A percentile compares a stretch with the other conserved stretches of the same genome.
Conservation (phyloP, 176 grass and related monocot species). For the Puccinellia tenuiflora region DNA sequence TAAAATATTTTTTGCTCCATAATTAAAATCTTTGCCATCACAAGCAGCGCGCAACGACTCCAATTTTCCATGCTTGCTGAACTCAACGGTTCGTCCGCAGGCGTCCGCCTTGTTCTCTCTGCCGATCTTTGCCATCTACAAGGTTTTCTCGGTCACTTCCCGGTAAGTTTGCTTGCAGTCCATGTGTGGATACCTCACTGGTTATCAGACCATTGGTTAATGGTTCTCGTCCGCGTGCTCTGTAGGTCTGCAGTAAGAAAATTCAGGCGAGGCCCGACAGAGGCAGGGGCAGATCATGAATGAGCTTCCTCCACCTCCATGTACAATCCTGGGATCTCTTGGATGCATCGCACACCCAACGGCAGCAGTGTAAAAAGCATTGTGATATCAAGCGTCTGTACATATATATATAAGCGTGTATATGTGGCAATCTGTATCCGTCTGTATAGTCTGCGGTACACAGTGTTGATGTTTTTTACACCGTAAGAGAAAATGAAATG, state of each 20-base stretch:
- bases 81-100: background rate
- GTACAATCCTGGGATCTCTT: background rate
- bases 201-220: background rate
- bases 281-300: background rate
- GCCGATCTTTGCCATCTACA: background rate
- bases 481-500: too few relatives aligned
- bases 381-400: background rate
- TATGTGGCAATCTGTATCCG: too few relatives aligned
- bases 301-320: background rate
- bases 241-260: constrained; percentile 1
- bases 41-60: too few relatives aligned
- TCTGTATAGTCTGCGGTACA: too few relatives aligned
- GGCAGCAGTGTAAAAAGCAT: background rate
- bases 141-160: background rate
- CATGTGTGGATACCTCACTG: background rate
- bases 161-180: background rate
- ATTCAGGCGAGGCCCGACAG: background rate
- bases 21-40: background rate
- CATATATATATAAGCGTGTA: background rate
- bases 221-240: background rate
- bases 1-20: too few relatives aligned
- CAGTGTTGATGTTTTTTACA: too few relatives aligned
- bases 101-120: background rate
- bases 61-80: too few relatives aligned
- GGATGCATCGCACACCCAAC: background rate